Evolutionary conservation across 768 basidiomycete species (phyloP), one percentile per base, ranked within the genome.

Genomic region (Kwoniella europaea): DNA sequence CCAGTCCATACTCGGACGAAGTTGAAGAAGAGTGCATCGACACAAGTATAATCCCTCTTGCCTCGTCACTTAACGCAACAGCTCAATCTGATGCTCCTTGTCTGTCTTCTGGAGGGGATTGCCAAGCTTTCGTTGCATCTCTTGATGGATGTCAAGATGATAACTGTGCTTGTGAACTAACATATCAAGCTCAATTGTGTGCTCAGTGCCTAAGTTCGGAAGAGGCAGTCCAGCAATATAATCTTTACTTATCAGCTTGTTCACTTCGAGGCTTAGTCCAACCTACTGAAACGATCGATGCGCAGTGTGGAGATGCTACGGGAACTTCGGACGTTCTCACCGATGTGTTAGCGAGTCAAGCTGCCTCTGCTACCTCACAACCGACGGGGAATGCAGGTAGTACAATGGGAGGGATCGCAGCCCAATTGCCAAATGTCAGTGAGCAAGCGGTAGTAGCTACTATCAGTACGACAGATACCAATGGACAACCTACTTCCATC

Each of bases 161-260:
- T 20, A 15, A 10, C 4, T 71, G 69, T 22, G 55, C 58, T 2
- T 71, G 69, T 27, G 55, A n/a, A 9, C 16, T 65, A 35, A 64
- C 63, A 4, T 65, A 44, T 16, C 46, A 53, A 15, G 69, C 63
- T n/a, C 69, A 71, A 35, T 22, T 71, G 0, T 71, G 69, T 52
- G 63, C 69, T 6, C 56, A 71, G 22, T 71, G 69, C 35, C 13
- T 65, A 59, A 18, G 29, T 24, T n/a, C 29, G n/a, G 29, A 65
- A 44, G 41, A 22, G n/a, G 46, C 46, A 12, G 58, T 71, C 3
- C 5, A 60, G 3, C 29, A 41, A 13, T 71, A 65, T n/a, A 65
- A 71, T 42, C 24, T 56, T 0, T 71, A 54, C 29, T 29, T 71
- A 18, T 24, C 64, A n/a, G 63, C 63, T 20, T 71, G 69, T 54